Evolutionary conservation across 768 basidiomycete genomes (phyloP), one percentile per base, ranked within the genome.

Genomic region (Royoungia palumana): DNA sequence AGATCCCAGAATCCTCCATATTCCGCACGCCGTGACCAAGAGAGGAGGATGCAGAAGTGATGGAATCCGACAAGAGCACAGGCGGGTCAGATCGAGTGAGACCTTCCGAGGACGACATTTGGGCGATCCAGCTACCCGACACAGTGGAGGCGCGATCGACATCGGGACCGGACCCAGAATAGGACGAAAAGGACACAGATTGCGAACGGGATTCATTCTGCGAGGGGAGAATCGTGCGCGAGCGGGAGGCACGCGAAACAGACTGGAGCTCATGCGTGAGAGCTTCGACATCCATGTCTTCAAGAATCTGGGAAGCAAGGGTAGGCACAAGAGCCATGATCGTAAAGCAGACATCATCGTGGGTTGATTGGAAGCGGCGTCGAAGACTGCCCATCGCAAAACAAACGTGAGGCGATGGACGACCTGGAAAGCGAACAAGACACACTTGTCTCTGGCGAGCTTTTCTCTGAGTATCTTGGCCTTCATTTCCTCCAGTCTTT

Each of bases 301-400:
- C 71, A n/a, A 87, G 67, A 12, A 92, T 73, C 51, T 84, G 81
- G 13, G 76, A 70, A 6, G 80, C 76, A 16, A 91, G 75, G 1
- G 83, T 83, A 2, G 85, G 83, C 16, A 89, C 66, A 35, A 86
- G 74, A 0, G 85, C 82, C 62, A 87, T 80, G 41, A 86, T 72
- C 1, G 87, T 91, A 61, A 82, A 94, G 7, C 85, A 80, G 20
- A 80, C 75, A 59, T 93, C 85, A 50, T 89, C 81, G 55, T 87
- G 84, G 21, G 83, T 89, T 53, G 87, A 82, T 28, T 76, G 73
- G 64, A 91, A 94, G 30, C 92, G 75, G 39, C 81, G 73, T 44
- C 80, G 77, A 22, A 94, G 69, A 56, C 90, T 93, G 44, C 22
- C 35, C 16, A 16, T 24, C 39, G 20, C 10, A 14, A 41, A 32